These are phyloP conservation scores for Didymella lethalis DNA, from an alignment of 2,329 filamentous ascomycete genomes.

Conservation along the genomic window DNA sequence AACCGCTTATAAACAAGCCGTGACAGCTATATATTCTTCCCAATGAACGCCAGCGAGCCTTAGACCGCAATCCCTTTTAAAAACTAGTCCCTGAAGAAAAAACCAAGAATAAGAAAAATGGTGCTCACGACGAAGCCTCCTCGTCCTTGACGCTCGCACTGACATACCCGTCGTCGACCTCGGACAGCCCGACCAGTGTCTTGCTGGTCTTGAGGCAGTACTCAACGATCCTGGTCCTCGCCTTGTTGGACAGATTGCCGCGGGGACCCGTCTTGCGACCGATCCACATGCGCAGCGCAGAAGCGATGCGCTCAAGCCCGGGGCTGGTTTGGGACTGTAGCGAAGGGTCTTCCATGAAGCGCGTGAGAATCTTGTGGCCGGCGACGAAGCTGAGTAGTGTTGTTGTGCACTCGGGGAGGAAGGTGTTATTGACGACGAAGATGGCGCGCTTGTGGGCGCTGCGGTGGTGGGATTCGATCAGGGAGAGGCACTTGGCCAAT, in stretches of 20 bases:
- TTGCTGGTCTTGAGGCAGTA: slow-evolving; percentile 55
- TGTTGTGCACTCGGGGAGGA: slow-evolving; percentile 50
- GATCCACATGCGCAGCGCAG: slow-evolving; percentile 56
- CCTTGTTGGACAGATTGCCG: slow-evolving; percentile 51
- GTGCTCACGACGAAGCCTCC: slow-evolving; percentile 2
- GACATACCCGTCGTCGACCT: slow-evolving; percentile 42
- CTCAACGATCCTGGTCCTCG: slow-evolving; percentile 51
- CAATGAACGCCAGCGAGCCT: slow-evolving; percentile 2
- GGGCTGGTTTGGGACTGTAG: slow-evolving; percentile 45
- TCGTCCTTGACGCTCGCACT: slow-evolving; percentile 42
- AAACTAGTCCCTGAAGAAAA: neutral
- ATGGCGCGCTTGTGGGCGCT: slow-evolving; percentile 51
- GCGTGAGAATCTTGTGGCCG: slow-evolving; percentile 52
- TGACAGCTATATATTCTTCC: neutral
- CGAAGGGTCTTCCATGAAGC: slow-evolving; percentile 46
- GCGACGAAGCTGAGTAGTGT: slow-evolving; percentile 58
- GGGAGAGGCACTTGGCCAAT: slow-evolving; percentile 65
- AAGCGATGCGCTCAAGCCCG: slow-evolving; percentile 56
- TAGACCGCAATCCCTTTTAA: neutral
- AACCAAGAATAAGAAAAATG: neutral
- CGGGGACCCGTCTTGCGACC: slow-evolving; percentile 54
- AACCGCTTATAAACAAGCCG: neutral
- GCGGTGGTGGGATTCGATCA: slow-evolving; percentile 53
- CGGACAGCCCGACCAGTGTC: slow-evolving; percentile 51
- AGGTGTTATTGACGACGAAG: slow-evolving; percentile 51